These are phyloP conservation scores for Neofusicoccum sp. DNA, from an alignment of 2,329 filamentous ascomycete species.

Conservation along the genomic window DNA sequence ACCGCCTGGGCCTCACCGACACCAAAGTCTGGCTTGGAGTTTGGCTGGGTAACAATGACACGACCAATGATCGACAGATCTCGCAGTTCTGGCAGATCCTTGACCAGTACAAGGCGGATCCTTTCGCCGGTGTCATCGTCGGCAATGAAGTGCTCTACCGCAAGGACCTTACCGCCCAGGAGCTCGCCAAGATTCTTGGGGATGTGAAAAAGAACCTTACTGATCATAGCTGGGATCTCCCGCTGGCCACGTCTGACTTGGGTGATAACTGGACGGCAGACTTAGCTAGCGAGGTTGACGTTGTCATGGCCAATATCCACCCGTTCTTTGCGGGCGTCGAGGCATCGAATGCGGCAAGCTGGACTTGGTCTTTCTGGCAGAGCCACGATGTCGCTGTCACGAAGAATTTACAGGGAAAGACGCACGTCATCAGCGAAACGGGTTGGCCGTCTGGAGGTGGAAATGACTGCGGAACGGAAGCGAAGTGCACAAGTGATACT, in stretches of 20 bases:
- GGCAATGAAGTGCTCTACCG: slow-evolving; percentile 67
- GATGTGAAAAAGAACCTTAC: slow-evolving; percentile 75
- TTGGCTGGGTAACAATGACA: slow-evolving; percentile 83
- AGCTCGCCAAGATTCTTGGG: slow-evolving; percentile 66
- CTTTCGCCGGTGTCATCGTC: slow-evolving; percentile 64
- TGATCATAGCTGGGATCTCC: slow-evolving; percentile 61
- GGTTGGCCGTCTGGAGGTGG: slow-evolving; percentile 89
- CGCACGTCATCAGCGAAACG: slow-evolving; percentile 83
- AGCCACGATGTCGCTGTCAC: slow-evolving; percentile 67
- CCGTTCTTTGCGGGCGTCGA: slow-evolving; percentile 88
- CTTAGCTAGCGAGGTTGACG: slow-evolving; percentile 73
- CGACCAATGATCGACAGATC: slow-evolving; percentile 82
- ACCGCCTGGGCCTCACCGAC: slow-evolving; percentile 69
- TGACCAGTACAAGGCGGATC: slow-evolving; percentile 63
- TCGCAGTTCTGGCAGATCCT: slow-evolving; percentile 83
- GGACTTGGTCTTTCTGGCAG: slow-evolving; percentile 85
- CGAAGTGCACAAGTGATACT: slow-evolving; percentile 58
- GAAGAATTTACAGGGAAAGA: slow-evolving; percentile 56
- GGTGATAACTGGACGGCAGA: slow-evolving; percentile 80
- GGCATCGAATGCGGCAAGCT: slow-evolving; percentile 68
- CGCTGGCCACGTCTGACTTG: slow-evolving; percentile 84
- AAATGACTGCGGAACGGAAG: slow-evolving; percentile 67
- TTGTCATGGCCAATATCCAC: slow-evolving; percentile 96
- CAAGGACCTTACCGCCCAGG: slow-evolving; percentile 65
- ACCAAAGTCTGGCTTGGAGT: slow-evolving; percentile 95